These are phyloP conservation scores for Talaromyces piceae DNA, from an alignment of 2,329 filamentous ascomycete species.

Conservation along the genomic window DNA sequence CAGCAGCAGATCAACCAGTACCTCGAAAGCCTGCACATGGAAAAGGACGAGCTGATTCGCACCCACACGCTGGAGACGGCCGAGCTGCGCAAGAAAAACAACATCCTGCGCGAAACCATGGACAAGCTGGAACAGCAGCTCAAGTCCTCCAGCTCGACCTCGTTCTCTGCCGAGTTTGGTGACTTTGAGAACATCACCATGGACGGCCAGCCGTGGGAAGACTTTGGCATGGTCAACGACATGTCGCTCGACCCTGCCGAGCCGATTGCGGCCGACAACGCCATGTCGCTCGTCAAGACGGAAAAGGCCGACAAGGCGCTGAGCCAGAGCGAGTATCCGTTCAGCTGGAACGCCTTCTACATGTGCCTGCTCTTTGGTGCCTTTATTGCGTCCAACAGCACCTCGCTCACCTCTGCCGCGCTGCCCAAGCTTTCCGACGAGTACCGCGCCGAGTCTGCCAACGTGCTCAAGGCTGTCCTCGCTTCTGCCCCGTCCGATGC, in stretches of 20 bases:
- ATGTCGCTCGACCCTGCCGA: constrained; percentile 36
- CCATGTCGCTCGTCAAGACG: constrained; percentile 37
- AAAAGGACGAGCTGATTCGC: constrained; percentile 88
- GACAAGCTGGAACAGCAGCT: constrained; percentile 38
- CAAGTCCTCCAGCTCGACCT: constrained; percentile 37
- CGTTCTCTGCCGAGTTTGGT: constrained; percentile 61
- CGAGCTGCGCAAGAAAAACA: constrained; percentile 87
- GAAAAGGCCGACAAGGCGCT: constrained; percentile 33
- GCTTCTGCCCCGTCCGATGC: constrained; percentile 37
- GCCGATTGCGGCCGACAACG: constrained; percentile 29
- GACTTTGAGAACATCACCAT: constrained; percentile 81
- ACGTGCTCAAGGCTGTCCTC: constrained; percentile 41
- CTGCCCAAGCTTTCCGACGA: constrained; percentile 43
- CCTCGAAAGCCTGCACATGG: constrained; percentile 67
- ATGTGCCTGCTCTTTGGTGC: constrained; percentile 97
- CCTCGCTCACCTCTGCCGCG: constrained; percentile 52
- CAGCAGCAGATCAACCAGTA: constrained; percentile 68
- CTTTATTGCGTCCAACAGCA: constrained; percentile 83
- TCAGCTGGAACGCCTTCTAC: constrained; percentile 61
- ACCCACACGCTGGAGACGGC: constrained; percentile 83
- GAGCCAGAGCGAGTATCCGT: constrained; percentile 61
- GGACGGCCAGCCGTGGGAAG: constrained; percentile 70
- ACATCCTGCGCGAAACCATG: constrained; percentile 64
- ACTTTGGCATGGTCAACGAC: constrained; percentile 68
- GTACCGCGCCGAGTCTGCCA: constrained; percentile 41